Conservation (phyloP, 257 asterid genomes). For the Petunia axillaris region DNA sequence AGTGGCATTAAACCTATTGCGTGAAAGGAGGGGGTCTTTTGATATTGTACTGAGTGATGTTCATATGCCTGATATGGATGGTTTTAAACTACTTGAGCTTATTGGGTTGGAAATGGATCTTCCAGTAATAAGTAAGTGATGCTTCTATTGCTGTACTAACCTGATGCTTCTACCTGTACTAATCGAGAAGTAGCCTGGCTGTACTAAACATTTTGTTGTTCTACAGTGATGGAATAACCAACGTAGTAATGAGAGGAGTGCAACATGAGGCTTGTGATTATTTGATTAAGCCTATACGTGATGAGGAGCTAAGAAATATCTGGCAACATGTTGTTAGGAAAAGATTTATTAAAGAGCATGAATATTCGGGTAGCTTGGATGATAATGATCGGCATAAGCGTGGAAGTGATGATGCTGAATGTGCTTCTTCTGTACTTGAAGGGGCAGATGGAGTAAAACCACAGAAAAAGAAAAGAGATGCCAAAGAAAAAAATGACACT, state of each 20-base stretch:
- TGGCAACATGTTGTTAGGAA: not conserved
- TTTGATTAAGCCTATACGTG: not conserved
- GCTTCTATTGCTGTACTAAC: conserved; percentile 18
- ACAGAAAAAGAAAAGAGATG: conserved; percentile 61
- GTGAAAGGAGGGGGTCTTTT: too few relatives aligned
- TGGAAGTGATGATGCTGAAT: conserved; percentile 55
- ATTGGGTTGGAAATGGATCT: too few relatives aligned
- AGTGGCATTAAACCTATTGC: too few relatives aligned
- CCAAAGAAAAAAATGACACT: conserved; percentile 61
- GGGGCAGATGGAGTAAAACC: conserved; percentile 51
- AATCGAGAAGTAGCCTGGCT: too few relatives aligned
- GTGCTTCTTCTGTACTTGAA: conserved; percentile 58
- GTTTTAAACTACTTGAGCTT: too few relatives aligned
- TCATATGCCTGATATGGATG: too few relatives aligned
- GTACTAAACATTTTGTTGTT: conserved; percentile 24
- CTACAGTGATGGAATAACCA: conserved; percentile 34
- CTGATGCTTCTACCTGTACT: too few relatives aligned
- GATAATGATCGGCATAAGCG: conserved; percentile 51
- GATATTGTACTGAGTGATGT: too few relatives aligned
- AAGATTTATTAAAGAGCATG: conserved; percentile 39
- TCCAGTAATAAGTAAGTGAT: too few relatives aligned
- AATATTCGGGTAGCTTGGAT: conserved; percentile 51
- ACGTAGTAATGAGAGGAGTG: not conserved
- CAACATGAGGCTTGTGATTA: not conserved
- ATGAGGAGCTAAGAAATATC: not conserved